These are phyloP conservation scores for Plasmodium adleri DNA, from an alignment of 169 alveolate genomes.

Conservation along the genomic window DNA sequence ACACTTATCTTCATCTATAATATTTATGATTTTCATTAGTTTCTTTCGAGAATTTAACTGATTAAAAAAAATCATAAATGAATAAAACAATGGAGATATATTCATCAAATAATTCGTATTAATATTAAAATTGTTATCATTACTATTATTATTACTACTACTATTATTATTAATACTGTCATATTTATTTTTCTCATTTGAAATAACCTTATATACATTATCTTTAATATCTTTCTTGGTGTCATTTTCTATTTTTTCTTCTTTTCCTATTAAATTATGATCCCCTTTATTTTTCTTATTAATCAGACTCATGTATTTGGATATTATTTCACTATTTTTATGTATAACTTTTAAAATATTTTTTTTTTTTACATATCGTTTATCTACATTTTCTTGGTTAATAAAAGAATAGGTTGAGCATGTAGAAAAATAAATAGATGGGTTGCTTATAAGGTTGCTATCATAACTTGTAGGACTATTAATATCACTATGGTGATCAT, in stretches of 20 bases:
- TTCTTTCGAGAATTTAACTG: slow-evolving; percentile 64
- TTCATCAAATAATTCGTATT: slow-evolving; percentile 10
- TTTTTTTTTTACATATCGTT: background rate
- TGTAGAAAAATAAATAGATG: background rate
- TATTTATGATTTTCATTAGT: slow-evolving; percentile 53
- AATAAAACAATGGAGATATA: slow-evolving; percentile 49
- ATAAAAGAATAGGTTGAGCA: background rate
- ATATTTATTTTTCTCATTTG: background rate
- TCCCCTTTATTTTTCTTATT: background rate
- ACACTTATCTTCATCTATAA: slow-evolving; percentile 55
- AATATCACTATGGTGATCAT: too few relatives aligned
- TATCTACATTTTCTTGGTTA: background rate
- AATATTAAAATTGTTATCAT: background rate
- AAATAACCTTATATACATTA: background rate
- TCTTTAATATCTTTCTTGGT: background rate
- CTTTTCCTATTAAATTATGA: background rate
- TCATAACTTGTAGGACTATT: too few relatives aligned
- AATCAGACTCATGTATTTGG: background rate
- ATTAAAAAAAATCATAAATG: slow-evolving; percentile 65
- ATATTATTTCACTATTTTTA: slow-evolving; percentile 24
- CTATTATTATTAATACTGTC: background rate
- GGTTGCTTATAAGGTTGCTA: too few relatives aligned
- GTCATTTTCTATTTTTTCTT: background rate
- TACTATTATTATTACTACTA: background rate
- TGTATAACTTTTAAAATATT: slow-evolving; percentile 14